Base-by-base conservation (phyloP, 2,329 filamentous ascomycete genomes). In the Aspergillus sp. region DNA sequence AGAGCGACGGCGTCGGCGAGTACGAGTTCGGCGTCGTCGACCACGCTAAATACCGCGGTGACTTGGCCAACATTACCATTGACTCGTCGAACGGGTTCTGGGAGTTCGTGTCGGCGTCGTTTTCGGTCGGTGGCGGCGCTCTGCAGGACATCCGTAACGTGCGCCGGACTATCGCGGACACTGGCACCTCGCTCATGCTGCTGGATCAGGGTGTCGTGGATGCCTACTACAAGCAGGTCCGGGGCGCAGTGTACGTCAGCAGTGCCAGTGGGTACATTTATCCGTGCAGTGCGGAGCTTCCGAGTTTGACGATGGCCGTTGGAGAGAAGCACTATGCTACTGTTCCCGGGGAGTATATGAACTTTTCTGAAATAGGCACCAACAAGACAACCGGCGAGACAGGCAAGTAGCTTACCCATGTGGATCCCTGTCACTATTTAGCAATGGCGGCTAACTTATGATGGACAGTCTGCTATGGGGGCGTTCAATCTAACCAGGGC, bases 11-110 rank as follows among this genome's bases (percentile, higher is more conserved):
- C 14, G 73, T 77, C 2, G 88, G 88, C 43, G 79, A 81, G 26
- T 92, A 90, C 72, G 85, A 90, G 65, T 92, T 92, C 62, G 89
- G 89, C 54, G 79, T 71, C 60, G 84, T 92, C 62, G 86, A 92
- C 66, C 65, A 63, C 1, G 73, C 73, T 51, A 84, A 88, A 61
- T 88, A 87, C 68, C 76, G 68, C 2, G 88, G 87, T 32, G 62
- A 78, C 3, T 79, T 92, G 61, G 71, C 77, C 19, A 89, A 84
- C 66, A 76, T 84, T 17, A 74, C 79, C 9, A 77, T 90, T 55
- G 81, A 89, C 65, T 78, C 76, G 16, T 77, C 76, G 10, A 72
- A 76, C 30, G 88, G 87, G 8, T 90, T 86, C 75, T 91, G 88
- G 88, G 76, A 86, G 64, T 83, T 89, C 64, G 64, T 76, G 13